Evolutionary conservation across 2,329 filamentous ascomycete genomes (phyloP).

Genomic region (Claviceps monticola): DNA sequence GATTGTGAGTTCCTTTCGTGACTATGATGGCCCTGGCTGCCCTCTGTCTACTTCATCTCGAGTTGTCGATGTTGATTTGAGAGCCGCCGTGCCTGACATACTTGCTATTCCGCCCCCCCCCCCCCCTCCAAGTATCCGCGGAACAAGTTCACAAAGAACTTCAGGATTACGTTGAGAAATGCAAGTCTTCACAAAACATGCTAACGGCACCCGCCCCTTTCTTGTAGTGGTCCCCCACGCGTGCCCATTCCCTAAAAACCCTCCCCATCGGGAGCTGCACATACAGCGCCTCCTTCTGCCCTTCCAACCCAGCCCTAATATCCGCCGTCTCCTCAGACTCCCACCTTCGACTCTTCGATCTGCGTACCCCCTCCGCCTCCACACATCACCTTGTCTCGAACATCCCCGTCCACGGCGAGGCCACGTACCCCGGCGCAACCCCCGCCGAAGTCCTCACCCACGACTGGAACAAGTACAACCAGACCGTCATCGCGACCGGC

Average conservation of each 20-base stretch:
- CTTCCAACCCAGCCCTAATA: conserved; percentile 72
- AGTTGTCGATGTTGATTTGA: neutral
- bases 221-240: conserved; percentile 65
- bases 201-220: neutral
- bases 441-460: conserved; percentile 82
- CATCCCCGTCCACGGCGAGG: conserved; percentile 65
- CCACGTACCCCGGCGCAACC: conserved; percentile 21
- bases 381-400: conserved; percentile 75
- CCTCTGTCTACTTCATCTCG: neutral
- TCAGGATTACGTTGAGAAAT: neutral
- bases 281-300: conserved; percentile 83
- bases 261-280: conserved; percentile 88
- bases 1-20: conserved; percentile 37
- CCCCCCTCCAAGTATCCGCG: no score
- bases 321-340: conserved; percentile 84
- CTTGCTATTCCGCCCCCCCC: neutral
- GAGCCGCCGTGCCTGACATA: neutral
- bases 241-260: conserved; percentile 62
- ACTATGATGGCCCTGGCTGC: no score
- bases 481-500: conserved; percentile 70
- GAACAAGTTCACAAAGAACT: no score
- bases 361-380: conserved; percentile 71
- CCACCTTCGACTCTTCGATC: conserved; percentile 79
- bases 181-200: neutral
- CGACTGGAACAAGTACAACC: conserved; percentile 97